phyloP scores from a whole-genome alignment of 169 alveolate species.

The Pseudocohnilembus persalinus region DNA sequence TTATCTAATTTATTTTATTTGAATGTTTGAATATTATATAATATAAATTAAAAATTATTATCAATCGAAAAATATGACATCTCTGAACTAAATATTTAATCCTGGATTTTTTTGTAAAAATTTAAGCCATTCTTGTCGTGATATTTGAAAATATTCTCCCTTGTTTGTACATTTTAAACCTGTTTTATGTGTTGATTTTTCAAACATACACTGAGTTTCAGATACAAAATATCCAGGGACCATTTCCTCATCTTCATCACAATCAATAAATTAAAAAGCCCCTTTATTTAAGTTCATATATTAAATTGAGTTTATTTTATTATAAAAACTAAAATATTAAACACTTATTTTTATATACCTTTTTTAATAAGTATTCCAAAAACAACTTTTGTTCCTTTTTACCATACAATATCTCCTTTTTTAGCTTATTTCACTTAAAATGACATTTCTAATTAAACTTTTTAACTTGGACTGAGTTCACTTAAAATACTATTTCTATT shows the following conservation, averaged over 20 bases:
- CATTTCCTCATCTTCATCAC: conserved; percentile 39
- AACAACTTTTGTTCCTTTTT: conserved; percentile 32
- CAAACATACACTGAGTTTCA: conserved; percentile 29
- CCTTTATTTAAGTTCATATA: not conserved
- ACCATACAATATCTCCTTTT: conserved; percentile 43
- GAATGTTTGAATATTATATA: no score
- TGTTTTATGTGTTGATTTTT: conserved; percentile 20
- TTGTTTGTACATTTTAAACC: conserved; percentile 30
- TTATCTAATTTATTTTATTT: no score
- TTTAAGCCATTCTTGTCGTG: conserved; percentile 25
- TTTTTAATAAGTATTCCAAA: conserved; percentile 39
- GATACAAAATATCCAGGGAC: conserved; percentile 42
- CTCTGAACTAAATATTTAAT: conserved; percentile 24
- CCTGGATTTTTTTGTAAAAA: conserved; percentile 50
- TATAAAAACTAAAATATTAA: no score
- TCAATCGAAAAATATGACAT: conserved; percentile 39
- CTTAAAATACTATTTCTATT: conserved; percentile 24
- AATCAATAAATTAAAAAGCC: conserved; percentile 34
- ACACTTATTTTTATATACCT: conserved; percentile 35
- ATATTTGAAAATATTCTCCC: conserved; percentile 30
- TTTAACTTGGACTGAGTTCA: conserved; percentile 33
- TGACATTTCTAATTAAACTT: conserved; percentile 45
- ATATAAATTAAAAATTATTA: no score
- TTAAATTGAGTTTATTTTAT: no score
- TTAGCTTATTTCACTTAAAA: conserved; percentile 37